A percentile compares a stretch with the other conserved stretches of the same genome.
phyloP scores from a whole-genome alignment of 2,329 filamentous ascomycete genomes.

The Penicillium capsulatum region DNA sequence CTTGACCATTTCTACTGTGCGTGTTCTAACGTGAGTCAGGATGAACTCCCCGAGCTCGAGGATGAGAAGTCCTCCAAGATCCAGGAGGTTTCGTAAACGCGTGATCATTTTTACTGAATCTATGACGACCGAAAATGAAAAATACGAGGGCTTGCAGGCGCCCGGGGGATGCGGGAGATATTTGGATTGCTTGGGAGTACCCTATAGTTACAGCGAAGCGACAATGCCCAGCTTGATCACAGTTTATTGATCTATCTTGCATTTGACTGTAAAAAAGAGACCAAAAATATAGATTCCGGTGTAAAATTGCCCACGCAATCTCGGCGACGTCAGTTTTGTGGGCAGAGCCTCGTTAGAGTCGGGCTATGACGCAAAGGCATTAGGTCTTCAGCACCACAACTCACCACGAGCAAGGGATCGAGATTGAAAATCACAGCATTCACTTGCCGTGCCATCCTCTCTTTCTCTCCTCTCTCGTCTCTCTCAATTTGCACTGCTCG shows the following conservation, averaged over 20 bases:
- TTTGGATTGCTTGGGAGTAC: constrained; percentile 14
- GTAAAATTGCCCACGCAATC: too few relatives aligned
- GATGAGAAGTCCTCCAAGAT: constrained; percentile 37
- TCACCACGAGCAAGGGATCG: too few relatives aligned
- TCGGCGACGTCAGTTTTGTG: not conserved
- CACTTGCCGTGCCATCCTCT: too few relatives aligned
- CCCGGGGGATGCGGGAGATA: constrained; percentile 11
- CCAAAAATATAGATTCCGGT: too few relatives aligned
- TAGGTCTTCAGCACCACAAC: not conserved
- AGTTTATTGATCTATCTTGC: constrained; percentile 6
- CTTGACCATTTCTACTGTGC: not conserved
- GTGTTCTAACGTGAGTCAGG: constrained; percentile 45
- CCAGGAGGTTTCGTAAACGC: constrained; percentile 34
- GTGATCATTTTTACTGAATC: constrained; percentile 16
- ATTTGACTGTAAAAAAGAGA: not conserved
- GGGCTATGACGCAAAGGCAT: constrained; percentile 17
- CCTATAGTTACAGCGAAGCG: constrained; percentile 14
- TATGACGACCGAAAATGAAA: constrained; percentile 26
- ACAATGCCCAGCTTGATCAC: constrained; percentile 7
- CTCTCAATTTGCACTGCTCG: not conserved
- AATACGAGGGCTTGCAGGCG: constrained; percentile 15
- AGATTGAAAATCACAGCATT: too few relatives aligned
- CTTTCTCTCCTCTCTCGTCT: too few relatives aligned
- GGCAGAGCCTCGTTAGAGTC: constrained; percentile 1
- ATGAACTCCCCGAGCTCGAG: constrained; percentile 76